Conservation (phyloP, 306 rosid genomes). For the Mimosa bimucronata region DNA sequence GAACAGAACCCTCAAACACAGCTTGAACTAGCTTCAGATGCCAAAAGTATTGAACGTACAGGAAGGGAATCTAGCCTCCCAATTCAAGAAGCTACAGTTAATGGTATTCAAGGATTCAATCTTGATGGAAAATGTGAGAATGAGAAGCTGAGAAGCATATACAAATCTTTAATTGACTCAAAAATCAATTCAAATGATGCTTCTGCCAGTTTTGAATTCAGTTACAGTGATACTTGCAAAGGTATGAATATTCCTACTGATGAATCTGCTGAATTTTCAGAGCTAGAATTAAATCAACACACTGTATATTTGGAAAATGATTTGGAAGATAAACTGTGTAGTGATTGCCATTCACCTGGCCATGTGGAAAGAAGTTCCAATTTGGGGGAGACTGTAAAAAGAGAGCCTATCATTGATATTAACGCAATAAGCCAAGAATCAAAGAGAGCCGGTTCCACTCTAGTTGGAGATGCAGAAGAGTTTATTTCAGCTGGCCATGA, state of each 20-base stretch:
- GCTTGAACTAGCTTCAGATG: slow-evolving; percentile 24
- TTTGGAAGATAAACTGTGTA: slow-evolving; percentile 30
- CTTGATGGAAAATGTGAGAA: not conserved
- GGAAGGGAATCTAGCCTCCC: slow-evolving; percentile 30
- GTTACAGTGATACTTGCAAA: slow-evolving; percentile 33
- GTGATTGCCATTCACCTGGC: slow-evolving; percentile 27
- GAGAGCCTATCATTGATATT: slow-evolving; percentile 34
- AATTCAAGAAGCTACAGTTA: slow-evolving; percentile 31
- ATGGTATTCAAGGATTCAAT: slow-evolving; percentile 15
- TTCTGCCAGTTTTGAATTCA: slow-evolving; percentile 38
- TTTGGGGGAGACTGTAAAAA: slow-evolving; percentile 2
- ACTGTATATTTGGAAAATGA: slow-evolving; percentile 36
- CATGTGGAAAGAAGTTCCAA: slow-evolving; percentile 25
- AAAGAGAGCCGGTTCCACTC: slow-evolving; percentile 27
- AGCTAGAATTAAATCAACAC: slow-evolving; percentile 22
- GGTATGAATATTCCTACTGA: slow-evolving; percentile 30
- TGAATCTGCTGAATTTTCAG: slow-evolving; percentile 35
- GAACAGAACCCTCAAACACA: slow-evolving; percentile 18
- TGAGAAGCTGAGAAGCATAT: not conserved
- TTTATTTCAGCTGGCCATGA: slow-evolving; percentile 41
- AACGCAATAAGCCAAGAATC: slow-evolving; percentile 26
- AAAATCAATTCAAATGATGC: slow-evolving; percentile 27
- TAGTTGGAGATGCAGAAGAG: slow-evolving; percentile 39
- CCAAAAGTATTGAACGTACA: slow-evolving; percentile 33
- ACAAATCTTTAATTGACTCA: slow-evolving; percentile 17